phyloP scores from a whole-genome alignment of 2,329 filamentous ascomycete species.

The Elsinoe australis region DNA sequence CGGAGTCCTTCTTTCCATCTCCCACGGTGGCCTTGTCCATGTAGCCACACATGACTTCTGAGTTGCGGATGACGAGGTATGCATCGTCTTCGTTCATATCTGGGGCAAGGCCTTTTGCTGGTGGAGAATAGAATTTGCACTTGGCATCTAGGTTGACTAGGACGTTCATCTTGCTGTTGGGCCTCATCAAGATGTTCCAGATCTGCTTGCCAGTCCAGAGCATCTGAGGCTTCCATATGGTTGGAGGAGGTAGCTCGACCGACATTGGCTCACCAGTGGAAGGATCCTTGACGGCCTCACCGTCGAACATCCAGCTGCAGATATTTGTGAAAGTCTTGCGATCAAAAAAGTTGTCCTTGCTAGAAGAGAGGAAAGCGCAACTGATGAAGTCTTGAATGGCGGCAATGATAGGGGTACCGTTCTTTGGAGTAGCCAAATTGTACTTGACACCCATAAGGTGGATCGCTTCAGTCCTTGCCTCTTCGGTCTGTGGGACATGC shows the following conservation, averaged over 20 bases:
- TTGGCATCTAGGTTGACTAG: conserved; percentile 89
- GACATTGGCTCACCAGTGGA: conserved; percentile 46
- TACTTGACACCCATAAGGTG: conserved; percentile 97
- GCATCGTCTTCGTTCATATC: conserved; percentile 68
- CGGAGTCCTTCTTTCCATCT: conserved; percentile 91
- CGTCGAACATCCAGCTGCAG: conserved; percentile 88
- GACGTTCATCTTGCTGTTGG: conserved; percentile 75
- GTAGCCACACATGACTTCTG: conserved; percentile 90
- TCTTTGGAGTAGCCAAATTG: conserved; percentile 91
- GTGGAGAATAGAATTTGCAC: conserved; percentile 68
- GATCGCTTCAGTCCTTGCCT: conserved; percentile 89
- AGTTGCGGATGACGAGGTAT: conserved; percentile 90
- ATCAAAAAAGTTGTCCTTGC: conserved; percentile 89
- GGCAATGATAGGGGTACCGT: conserved; percentile 94
- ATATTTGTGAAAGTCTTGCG: conserved; percentile 81
- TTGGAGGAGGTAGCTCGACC: conserved; percentile 78
- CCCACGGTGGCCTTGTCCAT: conserved; percentile 99
- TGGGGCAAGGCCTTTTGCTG: conserved; percentile 57
- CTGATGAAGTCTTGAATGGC: conserved; percentile 99
- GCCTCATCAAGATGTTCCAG: conserved; percentile 84
- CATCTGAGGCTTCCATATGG: conserved; percentile 74
- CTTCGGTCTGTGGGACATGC: conserved; percentile 95
- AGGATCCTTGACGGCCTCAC: conserved; percentile 46
- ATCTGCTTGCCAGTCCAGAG: conserved; percentile 97
- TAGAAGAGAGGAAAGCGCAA: conserved; percentile 80